phyloP scores from a whole-genome alignment of 805 yeast genomes.

The Cyberlindnera nakhonratchasimensis region DNA sequence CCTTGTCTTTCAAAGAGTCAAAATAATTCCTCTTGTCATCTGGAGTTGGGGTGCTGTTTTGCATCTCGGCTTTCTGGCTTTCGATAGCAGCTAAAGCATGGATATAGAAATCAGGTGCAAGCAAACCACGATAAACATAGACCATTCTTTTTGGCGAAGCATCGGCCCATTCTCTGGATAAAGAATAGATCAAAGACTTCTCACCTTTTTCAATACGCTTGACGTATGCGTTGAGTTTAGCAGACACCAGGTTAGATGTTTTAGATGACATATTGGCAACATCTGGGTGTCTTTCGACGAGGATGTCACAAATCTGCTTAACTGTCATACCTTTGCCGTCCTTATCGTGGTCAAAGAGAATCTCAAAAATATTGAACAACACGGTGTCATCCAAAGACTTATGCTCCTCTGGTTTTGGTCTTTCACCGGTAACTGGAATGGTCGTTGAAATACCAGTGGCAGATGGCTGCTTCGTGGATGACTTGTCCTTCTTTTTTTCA shows the following conservation, averaged over 20 bases:
- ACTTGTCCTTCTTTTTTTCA: constrained; percentile 26
- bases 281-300: constrained; percentile 73
- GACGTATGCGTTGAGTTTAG: constrained; percentile 80
- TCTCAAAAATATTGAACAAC: constrained; percentile 68
- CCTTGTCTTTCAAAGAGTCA: constrained; percentile 22
- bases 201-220: constrained; percentile 85
- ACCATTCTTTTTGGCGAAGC: constrained; percentile 89
- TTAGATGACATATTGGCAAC: constrained; percentile 80
- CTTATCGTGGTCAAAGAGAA: constrained; percentile 64
- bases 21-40: constrained; percentile 22
- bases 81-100: constrained; percentile 68
- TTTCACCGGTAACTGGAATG: constrained; percentile 75
- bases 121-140: constrained; percentile 75
- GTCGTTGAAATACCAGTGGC: constrained; percentile 76
- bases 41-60: constrained; percentile 16
- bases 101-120: constrained; percentile 70
- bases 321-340: constrained; percentile 84
- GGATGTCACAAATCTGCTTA: constrained; percentile 76
- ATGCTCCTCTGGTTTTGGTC: constrained; percentile 68
- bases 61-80: constrained; percentile 36
- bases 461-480: constrained; percentile 26
- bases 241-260: constrained; percentile 76
- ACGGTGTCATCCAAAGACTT: constrained; percentile 70
- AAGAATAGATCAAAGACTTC: constrained; percentile 62
- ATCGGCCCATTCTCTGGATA: constrained; percentile 88